Conservation (phyloP, 129 eudicot species). For the Ambrosia artemisiifolia region DNA sequence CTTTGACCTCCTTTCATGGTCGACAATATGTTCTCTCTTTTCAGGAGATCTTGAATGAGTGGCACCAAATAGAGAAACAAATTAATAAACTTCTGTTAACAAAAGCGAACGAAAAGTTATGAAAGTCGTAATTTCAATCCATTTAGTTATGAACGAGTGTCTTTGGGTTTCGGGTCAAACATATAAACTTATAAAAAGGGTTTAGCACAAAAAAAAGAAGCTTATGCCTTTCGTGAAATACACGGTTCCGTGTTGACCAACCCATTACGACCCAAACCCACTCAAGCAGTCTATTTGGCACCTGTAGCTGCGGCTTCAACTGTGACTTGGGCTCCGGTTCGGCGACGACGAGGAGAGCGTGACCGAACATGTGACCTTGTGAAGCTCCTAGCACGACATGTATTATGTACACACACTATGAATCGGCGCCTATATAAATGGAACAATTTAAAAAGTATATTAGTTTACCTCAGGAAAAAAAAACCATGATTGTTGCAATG, state of each 20-base stretch:
- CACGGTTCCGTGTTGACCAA: not conserved
- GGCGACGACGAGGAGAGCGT: constrained; percentile 63
- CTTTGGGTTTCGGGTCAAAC: not conserved
- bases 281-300: not conserved
- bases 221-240: not conserved
- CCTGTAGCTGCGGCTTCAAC: constrained; percentile 88
- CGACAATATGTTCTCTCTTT: constrained; percentile 47
- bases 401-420: too few species aligned
- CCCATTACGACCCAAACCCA: not conserved
- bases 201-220: not conserved
- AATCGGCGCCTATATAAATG: too few species aligned
- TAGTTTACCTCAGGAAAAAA: too few species aligned
- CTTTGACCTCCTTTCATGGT: constrained; percentile 45
- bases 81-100: not conserved
- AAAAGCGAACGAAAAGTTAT: not conserved
- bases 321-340: constrained; percentile 56
- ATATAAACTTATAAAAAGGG: not conserved
- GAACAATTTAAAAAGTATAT: too few species aligned
- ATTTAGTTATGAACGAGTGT: not conserved
- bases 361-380: constrained; percentile 79
- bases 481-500: too few species aligned
- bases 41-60: constrained; percentile 88
- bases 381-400: constrained; percentile 68
- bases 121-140: not conserved
- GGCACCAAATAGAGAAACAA: constrained; percentile 13